These are phyloP conservation scores for Fusarium domesticum DNA, from an alignment of 2,329 filamentous ascomycete genomes.

Conservation along the genomic window DNA sequence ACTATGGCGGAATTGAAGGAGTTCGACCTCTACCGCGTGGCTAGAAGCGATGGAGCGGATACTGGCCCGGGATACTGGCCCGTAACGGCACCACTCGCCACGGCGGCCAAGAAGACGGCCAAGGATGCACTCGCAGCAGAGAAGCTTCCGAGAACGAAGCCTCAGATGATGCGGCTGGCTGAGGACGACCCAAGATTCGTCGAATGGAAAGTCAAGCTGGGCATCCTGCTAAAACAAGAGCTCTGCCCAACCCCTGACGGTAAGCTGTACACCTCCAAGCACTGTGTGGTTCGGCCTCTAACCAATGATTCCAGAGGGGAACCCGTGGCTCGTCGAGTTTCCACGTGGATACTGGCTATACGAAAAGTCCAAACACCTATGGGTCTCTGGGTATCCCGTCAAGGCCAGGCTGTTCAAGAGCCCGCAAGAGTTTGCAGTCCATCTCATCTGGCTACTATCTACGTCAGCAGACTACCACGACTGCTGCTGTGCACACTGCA, in stretches of 20 bases:
- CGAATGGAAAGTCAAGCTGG: constrained; percentile 46
- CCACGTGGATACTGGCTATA: constrained; percentile 47
- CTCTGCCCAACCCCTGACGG: constrained; percentile 41
- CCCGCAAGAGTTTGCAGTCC: constrained; percentile 52
- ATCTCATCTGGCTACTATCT: constrained; percentile 51
- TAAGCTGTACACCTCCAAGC: constrained; percentile 18
- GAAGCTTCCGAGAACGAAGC: constrained; percentile 39
- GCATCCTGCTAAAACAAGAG: constrained; percentile 46
- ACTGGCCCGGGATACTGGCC: constrained; percentile 46
- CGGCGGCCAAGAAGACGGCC: constrained; percentile 35
- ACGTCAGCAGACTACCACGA: constrained; percentile 46
- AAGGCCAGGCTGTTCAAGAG: constrained; percentile 50
- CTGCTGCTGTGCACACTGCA: constrained; percentile 52
- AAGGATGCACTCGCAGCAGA: constrained; percentile 35
- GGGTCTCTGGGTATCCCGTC: constrained; percentile 48
- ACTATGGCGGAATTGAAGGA: constrained; percentile 38
- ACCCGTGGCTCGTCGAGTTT: constrained; percentile 45
- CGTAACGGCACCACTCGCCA: constrained; percentile 26
- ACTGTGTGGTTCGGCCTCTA: constrained; percentile 8
- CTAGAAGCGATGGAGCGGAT: constrained; percentile 46
- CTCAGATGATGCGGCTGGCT: constrained; percentile 43
- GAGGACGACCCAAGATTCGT: constrained; percentile 44
- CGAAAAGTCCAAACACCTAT: constrained; percentile 48
- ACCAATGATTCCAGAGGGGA: constrained; percentile 36
- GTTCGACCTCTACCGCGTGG: constrained; percentile 42